Base-by-base conservation (phyloP, 225 moss, liverwort and hornwort species). In the Pseudoscleropodium purum region DNA sequence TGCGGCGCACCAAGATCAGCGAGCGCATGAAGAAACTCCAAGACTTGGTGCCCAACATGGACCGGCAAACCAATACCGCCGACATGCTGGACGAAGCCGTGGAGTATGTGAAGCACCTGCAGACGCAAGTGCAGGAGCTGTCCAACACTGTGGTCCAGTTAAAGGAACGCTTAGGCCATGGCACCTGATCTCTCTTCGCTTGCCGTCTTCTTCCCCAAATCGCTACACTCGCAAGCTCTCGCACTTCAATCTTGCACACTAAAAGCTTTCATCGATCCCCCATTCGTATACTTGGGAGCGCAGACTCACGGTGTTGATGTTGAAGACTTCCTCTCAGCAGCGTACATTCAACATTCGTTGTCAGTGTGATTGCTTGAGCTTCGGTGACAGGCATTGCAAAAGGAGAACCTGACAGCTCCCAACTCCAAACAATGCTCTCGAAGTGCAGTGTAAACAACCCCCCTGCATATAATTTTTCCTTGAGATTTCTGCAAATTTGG, bases 11-110 rank as follows among this genome's bases (percentile, higher is more conserved):
- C 45, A 92, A 90, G 62, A 95, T 95, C 90, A 94, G 95, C 47
- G 95, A 95, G 92, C 92, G 95, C 70, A 95, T 95, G 93, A 95
- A 93, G 92, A 94, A 91, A 85, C 89, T 95, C 69, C 95, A 95
- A 88, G 95, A 95, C 63, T 86, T 95, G 25, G 93, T 95, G 34
- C 94, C 94, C 54, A 94, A 93, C 87, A 91, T 93, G 94, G 93
- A 95, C 89, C 91, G 92, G 70, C 95, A 94, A 85, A 93, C 94
- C 88, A 95, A 93, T 89, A 95, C 95, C 29, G 92, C 93, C 34
- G 95, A 95, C 83, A 95, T 95, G 95, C 94, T 95, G 33, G 95
- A 95, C 60, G 93, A 93, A 84, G 95, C 95, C 51, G 95, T 95
- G 57, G 95, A 95, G 85, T 95, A 94, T 63, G 93, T 95, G 73